These are phyloP conservation scores for Cutaneotrichosporon cutaneum DNA, from an alignment of 1,284 basidiomycete genomes.

Conservation along the genomic window DNA sequence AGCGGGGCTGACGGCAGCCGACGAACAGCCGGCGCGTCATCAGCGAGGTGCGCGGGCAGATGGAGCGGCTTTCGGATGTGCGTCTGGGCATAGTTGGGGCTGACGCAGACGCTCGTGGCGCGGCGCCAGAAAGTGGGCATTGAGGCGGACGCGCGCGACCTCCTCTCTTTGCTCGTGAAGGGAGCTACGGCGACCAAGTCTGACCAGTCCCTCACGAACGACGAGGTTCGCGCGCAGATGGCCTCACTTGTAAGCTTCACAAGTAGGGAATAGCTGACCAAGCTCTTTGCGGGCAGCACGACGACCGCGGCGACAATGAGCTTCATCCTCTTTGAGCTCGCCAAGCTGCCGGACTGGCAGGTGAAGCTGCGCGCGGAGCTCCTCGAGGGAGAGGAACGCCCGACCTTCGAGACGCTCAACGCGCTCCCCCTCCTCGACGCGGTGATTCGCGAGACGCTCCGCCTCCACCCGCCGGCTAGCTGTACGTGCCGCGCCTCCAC, in stretches of 20 bases:
- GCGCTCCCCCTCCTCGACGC: slow-evolving; percentile 59
- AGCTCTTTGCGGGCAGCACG: slow-evolving; percentile 64
- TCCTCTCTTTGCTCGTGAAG: slow-evolving; percentile 47
- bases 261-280: not conserved
- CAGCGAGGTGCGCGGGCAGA: not conserved
- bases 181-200: slow-evolving; percentile 60
- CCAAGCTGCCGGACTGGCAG: slow-evolving; percentile 59
- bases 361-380: slow-evolving; percentile 59
- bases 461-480: slow-evolving; percentile 64
- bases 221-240: slow-evolving; percentile 71
- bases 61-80: slow-evolving; percentile 5
- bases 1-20: slow-evolving; percentile 13
- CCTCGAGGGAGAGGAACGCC: slow-evolving; percentile 23
- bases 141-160: slow-evolving; percentile 41
- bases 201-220: slow-evolving; percentile 62
- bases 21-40: not conserved
- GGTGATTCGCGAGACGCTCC: slow-evolving; percentile 64
- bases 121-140: not conserved
- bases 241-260: slow-evolving; percentile 63
- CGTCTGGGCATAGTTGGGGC: slow-evolving; percentile 48
- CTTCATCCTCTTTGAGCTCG: slow-evolving; percentile 67
- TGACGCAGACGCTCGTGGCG: not conserved
- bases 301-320: slow-evolving; percentile 69
- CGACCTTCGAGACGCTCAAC: slow-evolving; percentile 45
- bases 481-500: slow-evolving; percentile 62